phyloP scores from a whole-genome alignment of 164 flowering plant species.

The Paratinospora sagittata region DNA sequence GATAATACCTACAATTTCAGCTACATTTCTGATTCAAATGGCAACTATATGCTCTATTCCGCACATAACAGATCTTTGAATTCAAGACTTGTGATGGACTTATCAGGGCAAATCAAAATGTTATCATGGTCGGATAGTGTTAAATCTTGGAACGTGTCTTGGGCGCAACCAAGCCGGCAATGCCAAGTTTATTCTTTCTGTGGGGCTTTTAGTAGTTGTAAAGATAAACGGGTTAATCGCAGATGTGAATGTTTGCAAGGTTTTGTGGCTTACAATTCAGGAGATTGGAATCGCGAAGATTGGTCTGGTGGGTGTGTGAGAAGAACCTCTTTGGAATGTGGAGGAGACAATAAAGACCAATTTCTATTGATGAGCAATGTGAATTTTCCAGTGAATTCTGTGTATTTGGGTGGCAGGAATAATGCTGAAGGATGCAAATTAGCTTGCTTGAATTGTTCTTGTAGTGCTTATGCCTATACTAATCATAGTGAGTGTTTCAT shows the following conservation, averaged over 20 bases:
- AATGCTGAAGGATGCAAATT: slow-evolving; percentile 12
- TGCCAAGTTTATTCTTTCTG: slow-evolving; percentile 7
- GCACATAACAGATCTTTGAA: not conserved
- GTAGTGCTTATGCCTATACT: slow-evolving; percentile 14
- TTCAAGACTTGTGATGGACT: not conserved
- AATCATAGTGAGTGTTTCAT: slow-evolving; percentile 5
- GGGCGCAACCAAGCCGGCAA: not conserved
- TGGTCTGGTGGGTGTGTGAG: slow-evolving; percentile 17
- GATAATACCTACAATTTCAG: not conserved
- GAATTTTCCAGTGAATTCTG: slow-evolving; percentile 20
- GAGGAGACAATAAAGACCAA: slow-evolving; percentile 5
- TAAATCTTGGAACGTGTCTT: not conserved
- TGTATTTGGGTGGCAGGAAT: not conserved
- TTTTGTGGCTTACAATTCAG: not conserved
- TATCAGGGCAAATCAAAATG: not conserved
- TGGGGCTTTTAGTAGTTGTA: not conserved
- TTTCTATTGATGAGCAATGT: slow-evolving; percentile 11
- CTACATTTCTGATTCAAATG: not conserved
- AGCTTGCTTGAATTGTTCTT: slow-evolving; percentile 11
- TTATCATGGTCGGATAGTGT: not conserved
- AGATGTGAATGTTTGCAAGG: slow-evolving; percentile 11
- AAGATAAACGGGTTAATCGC: not conserved
- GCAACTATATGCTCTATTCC: not conserved
- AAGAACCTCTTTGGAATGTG: slow-evolving; percentile 5
- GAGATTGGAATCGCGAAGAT: slow-evolving; percentile 13